Base-by-base conservation (phyloP, 1,139 yeast species). In the Suzukiozyma palmioleophila region DNA sequence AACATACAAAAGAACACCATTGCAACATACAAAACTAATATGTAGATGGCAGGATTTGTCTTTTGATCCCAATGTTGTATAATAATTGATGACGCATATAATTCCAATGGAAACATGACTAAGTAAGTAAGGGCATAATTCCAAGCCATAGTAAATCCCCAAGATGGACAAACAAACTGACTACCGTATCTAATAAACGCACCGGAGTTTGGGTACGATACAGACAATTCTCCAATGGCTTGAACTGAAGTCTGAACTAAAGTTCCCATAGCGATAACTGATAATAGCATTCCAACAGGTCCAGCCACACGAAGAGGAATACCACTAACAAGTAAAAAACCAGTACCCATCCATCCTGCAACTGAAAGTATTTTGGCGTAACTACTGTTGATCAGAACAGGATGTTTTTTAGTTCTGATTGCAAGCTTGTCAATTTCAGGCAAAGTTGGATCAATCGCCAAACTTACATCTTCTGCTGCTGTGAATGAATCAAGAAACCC, bases 231-330 rank as follows among this genome's bases (percentile, higher is more conserved):
- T 28, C 71, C 72, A 24, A 69, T 69, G 6, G 71, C 67, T 49
- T 65, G 69, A 43, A 66, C 77, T 15, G 80, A 76, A 47, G 77
- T 48, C 5, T 38, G 79, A 50, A 85, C 51, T 37, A 62, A 60
- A 10, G 62, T 44, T 6, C 63, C 54, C 7, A 61, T 65, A 9
- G 61, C 43, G 13, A 60, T 60, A 64, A 65, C 61, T 2, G 63
- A 66, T 16, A 62, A 52, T 32, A 62, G 46, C 13, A 62, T 50
- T 15, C 57, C 49, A 10, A 57, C 66, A 0, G 66, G 65, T 2
- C 66, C 66, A 18, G 16, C 47, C 4, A 18, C 22, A 18, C 22
- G 22, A 18, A 18, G 22, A 18, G 22, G 22, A 18, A 18, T 18
- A 18, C 22, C 22, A 18, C 22, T 18, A 5, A 18, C 22, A 18